Conservation (phyloP, 805 yeast species). For the Dipodascus geniculatus region DNA sequence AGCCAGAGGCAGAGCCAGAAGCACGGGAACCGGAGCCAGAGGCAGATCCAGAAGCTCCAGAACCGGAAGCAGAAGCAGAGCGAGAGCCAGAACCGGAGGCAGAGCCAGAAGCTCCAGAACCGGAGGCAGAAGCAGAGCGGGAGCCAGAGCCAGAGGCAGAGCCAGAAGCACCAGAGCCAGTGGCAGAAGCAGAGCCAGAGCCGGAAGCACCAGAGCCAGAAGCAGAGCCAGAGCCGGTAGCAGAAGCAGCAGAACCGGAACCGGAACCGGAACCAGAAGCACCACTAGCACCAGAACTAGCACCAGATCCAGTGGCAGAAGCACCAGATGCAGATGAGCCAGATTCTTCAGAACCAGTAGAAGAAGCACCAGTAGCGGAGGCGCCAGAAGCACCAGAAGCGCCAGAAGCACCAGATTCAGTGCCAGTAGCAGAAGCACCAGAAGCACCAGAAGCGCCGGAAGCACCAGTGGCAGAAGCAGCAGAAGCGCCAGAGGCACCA, state of each 20-base stretch:
- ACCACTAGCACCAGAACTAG: background rate
- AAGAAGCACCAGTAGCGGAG: conserved; percentile 3
- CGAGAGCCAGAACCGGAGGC: conserved; percentile 7
- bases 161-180: background rate
- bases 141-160: conserved; percentile 4
- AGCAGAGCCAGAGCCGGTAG: conserved; percentile 4
- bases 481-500: conserved; percentile 2
- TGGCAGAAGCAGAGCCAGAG: conserved; percentile 3
- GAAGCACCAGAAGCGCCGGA: too few species aligned
- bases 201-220: conserved; percentile 1
- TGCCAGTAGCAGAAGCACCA: too few species aligned
- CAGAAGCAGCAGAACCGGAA: too few species aligned
- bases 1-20: conserved; percentile 3
- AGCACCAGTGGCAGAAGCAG: conserved; percentile 1
- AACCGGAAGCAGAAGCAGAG: conserved; percentile 6
- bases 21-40: conserved; percentile 5
- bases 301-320: background rate
- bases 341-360: conserved; percentile 4
- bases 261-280: background rate
- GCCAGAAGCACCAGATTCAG: conserved; percentile 4
- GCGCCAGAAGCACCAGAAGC: conserved; percentile 4
- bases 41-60: conserved; percentile 5
- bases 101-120: conserved; percentile 3
- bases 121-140: background rate
- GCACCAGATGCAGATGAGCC: conserved; percentile 3